Evolutionary conservation across 345 rosid genomes (phyloP).

Genomic region (Cardamine occulta): DNA sequence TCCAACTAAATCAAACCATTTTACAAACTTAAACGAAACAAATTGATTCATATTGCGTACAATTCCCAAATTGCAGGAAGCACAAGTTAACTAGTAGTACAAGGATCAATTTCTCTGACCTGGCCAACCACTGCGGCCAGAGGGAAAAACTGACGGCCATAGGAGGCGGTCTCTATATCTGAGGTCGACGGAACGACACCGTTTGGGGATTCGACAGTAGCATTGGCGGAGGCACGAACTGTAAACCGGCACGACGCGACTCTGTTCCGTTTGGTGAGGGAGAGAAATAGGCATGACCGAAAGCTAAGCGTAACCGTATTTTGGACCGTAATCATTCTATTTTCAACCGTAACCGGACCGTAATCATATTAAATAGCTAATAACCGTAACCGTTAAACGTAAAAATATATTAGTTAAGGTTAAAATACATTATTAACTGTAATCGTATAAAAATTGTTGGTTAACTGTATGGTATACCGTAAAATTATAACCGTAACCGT

Average conservation of each 20-base stretch:
- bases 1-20: neutral
- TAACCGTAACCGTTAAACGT: too few species aligned
- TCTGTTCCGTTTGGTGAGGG: constrained; percentile 42
- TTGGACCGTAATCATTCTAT: too few species aligned
- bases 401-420: too few species aligned
- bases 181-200: constrained; percentile 53
- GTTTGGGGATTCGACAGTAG: constrained; percentile 51
- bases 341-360: too few species aligned
- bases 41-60: neutral
- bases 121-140: constrained; percentile 95
- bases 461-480: too few species aligned
- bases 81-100: neutral
- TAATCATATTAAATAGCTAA: too few species aligned
- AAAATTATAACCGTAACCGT: too few species aligned
- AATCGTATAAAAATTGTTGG: too few species aligned
- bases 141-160: constrained; percentile 82
- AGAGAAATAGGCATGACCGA: constrained; percentile 1
- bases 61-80: constrained; percentile 13
- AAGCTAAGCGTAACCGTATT: too few species aligned
- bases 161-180: constrained; percentile 45
- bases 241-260: constrained; percentile 28
- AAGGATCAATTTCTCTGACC: constrained; percentile 47
- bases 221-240: constrained; percentile 40
- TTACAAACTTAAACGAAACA: neutral
- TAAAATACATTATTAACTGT: too few species aligned